Evolutionary conservation across 2,329 filamentous ascomycete genomes (phyloP), one percentile per base, ranked within the genome.

Genomic region (Neoascochyta sp.): DNA sequence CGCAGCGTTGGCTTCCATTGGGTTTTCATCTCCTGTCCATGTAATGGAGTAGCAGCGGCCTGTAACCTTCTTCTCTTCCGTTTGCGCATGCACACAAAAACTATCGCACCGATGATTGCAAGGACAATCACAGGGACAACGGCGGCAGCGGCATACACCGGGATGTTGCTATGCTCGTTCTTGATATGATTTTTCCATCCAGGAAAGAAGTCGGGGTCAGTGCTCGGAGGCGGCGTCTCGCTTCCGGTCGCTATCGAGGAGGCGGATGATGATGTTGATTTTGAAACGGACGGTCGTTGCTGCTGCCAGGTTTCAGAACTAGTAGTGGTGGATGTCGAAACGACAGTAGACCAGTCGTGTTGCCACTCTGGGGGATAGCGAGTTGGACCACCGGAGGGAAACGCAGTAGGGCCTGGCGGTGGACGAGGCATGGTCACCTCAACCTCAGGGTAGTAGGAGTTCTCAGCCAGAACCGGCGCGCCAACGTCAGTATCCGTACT

Each of bases 31-130:
- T 57, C 52, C 18, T 52, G 28, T 4, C 36, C 16, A 2, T 42
- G 30, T 16, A 27, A 26, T 26, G 43, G 39, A 7, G 15, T 10
- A 1, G 29, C 27, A 7, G 27, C 26, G 13, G 36, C 39, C 16
- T 41, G 38, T 24, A 27, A 26, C 12, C 31, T 49, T 20, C 50
- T 46, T 32, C 44, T 45, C 38, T 42, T 56, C n/a, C 54, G 56
- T 38, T 45, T 60, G 18, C 55, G 52, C 27, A 61, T 24, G 24
- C 44, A 59, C 25, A 49, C 47, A 26, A 57, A 54, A 8, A 42
- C 19, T 2, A 52, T 6, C 3, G 41, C 27, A 5, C 42, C 56
- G 16, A 60, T 29, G 19, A 56, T 38, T n/a, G 23, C 40, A 9
- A 60, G 37, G 13, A 54, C 30, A 9, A 57, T 26, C 2, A 58